Conservation (phyloP, 2,329 filamentous ascomycete genomes). For the Penicillium brevicompactum region DNA sequence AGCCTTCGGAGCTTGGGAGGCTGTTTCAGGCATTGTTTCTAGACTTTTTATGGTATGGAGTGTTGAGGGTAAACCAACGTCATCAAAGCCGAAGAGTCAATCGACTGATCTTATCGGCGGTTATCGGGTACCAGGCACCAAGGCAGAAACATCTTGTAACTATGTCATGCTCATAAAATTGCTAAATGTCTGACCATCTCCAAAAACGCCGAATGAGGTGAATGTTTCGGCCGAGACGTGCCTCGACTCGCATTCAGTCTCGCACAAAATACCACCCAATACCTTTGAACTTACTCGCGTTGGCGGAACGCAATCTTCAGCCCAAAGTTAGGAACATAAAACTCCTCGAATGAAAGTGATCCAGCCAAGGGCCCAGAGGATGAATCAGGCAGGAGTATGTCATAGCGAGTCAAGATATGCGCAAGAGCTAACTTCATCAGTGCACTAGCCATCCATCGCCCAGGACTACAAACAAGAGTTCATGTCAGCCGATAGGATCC, state of each 20-base stretch:
- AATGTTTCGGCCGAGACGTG: background rate
- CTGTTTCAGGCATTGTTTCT: conserved; percentile 6
- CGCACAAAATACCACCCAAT: background rate
- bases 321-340: conserved; percentile 25
- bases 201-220: background rate
- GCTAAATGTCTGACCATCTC: too few relatives aligned
- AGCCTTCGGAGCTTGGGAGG: conserved; percentile 16
- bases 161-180: background rate
- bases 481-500: conserved; percentile 14
- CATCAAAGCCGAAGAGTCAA: background rate
- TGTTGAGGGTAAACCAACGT: background rate
- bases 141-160: background rate
- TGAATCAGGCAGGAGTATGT: conserved; percentile 15
- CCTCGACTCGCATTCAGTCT: background rate
- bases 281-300: conserved; percentile 27
- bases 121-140: background rate
- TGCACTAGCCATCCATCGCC: conserved; percentile 24
- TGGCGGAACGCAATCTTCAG: conserved; percentile 34
- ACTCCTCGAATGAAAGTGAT: conserved; percentile 27
- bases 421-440: conserved; percentile 23
- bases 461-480: conserved; percentile 19
- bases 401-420: conserved; percentile 17
- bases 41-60: background rate
- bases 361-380: conserved; percentile 9
- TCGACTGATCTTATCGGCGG: background rate